Conservation (phyloP, 2,329 filamentous ascomycete species). For the Phoma sp. region DNA sequence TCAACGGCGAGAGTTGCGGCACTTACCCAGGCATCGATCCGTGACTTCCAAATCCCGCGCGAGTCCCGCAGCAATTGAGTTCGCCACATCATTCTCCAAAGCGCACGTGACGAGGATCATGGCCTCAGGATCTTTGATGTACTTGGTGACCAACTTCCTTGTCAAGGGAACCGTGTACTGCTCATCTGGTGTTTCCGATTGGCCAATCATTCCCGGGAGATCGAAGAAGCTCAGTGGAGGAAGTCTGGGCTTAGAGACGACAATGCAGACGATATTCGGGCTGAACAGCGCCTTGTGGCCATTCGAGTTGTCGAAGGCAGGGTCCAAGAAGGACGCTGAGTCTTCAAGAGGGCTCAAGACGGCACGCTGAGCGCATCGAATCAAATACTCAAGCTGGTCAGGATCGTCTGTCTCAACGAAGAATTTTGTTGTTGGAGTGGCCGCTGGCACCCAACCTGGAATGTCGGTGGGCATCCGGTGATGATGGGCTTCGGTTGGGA, state of each 20-base stretch:
- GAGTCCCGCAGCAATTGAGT: conserved; percentile 72
- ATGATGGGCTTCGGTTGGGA: conserved; percentile 49
- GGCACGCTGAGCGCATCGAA: conserved; percentile 78
- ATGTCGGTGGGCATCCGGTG: conserved; percentile 55
- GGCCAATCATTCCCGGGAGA: conserved; percentile 80
- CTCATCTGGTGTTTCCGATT: conserved; percentile 58
- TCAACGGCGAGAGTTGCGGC: rapidly evolving
- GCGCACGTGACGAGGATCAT: conserved; percentile 79
- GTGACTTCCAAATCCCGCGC: conserved; percentile 43
- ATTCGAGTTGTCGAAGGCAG: neutral
- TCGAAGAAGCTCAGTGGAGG: conserved; percentile 84
- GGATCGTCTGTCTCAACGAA: conserved; percentile 71
- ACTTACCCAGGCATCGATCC: conserved; percentile 50
- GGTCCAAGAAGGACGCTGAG: conserved; percentile 49
- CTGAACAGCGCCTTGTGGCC: conserved; percentile 70
- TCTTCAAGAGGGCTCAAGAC: conserved; percentile 70
- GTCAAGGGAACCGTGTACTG: conserved; percentile 71
- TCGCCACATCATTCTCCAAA: conserved; percentile 79
- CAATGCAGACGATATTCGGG: conserved; percentile 78
- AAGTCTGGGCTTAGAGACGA: conserved; percentile 73
- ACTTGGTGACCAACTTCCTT: conserved; percentile 70
- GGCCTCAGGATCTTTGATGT: conserved; percentile 71
- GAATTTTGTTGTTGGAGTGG: conserved; percentile 51
- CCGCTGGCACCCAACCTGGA: conserved; percentile 66
- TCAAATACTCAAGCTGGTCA: conserved; percentile 67